Evolutionary conservation across 805 yeast genomes (phyloP), one percentile per base, ranked within the genome.

Genomic region (Yamadazyma kitorensis): DNA sequence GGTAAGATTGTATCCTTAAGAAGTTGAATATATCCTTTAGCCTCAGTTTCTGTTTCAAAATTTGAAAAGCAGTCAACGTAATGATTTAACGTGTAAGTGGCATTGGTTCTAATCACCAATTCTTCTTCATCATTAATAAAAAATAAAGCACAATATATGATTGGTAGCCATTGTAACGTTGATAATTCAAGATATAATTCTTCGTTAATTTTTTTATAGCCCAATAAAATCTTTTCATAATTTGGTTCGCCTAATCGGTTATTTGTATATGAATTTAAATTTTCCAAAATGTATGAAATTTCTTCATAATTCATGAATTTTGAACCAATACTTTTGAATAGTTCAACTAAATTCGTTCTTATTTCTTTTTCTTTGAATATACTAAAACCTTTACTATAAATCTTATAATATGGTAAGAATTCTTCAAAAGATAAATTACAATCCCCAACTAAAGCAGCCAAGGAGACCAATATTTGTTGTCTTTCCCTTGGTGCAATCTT

Each of bases 51-150:
- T 10, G 42, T 38, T 1, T 48, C 51, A 29, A 51, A 49, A 3
- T 12, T 25, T 4, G 75, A 59, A 14, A 64, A 54, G 27, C 75
- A 65, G 45, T 87, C 96, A 29, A 85, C 59, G 52, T 80, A 86
- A 31, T 82, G 65, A 36, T 69, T 71, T 37, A 91, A 54, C 0
- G 78, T 61, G 44, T 73, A 79, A 0, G 85, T 59, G 2, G 96
- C 86, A 50, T 85, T 86, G 0, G 85, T 73, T 57, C 97, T 73
- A 38, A 91, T 63, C 0, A 95, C 81, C 31, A 83, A 65, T 56
- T 91, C 98, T 10, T 78, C 80, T 23, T 78, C 79, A 48, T 86
- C 95, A 37, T 78, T 78, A 37, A 93, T 74, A 52, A 76, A 85
- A 51, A 63, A 87, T 24, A 93, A 65, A 37, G 79, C 68, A 34